Evolutionary conservation across 192 early-diverging fungal genomes (phyloP).

Genomic region (Entomortierella beljakovae): DNA sequence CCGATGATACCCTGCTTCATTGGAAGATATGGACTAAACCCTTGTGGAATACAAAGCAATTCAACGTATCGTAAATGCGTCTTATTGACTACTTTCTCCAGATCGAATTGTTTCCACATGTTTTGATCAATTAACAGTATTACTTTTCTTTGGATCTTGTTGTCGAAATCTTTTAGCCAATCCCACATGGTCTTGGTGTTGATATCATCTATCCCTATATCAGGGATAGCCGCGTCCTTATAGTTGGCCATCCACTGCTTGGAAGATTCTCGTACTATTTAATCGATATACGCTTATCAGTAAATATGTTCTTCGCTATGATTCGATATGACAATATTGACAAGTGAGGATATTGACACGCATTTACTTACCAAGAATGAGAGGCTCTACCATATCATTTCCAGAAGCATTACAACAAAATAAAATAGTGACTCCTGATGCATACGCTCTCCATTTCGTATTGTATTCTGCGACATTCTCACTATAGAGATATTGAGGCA

Average conservation of each 20-base stretch:
- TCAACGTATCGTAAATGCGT: neutral
- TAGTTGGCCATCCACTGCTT: too few relatives aligned
- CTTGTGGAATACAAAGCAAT: neutral
- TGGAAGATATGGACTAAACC: neutral
- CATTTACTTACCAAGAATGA: neutral
- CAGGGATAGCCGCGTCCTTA: neutral
- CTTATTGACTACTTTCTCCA: neutral
- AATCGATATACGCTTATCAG: too few relatives aligned
- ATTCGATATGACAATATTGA: too few relatives aligned
- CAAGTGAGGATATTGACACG: too few relatives aligned
- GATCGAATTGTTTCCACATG: neutral
- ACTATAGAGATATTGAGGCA: neutral
- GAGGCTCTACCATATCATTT: neutral
- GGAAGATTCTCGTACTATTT: too few relatives aligned
- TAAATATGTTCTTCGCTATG: too few relatives aligned
- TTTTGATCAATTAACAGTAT: neutral
- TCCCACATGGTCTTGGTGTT: neutral
- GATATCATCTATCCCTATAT: neutral
- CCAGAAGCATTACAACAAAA: neutral
- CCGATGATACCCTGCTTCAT: neutral
- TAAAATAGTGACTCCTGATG: neutral
- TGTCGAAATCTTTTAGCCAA: neutral
- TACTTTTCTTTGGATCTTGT: neutral
- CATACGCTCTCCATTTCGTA: neutral
- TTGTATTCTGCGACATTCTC: neutral